A percentile compares a stretch with the other conserved stretches of the same genome.
Evolutionary conservation across 305 asterid species (phyloP).

Genomic region (Caryopteris hybrid): DNA sequence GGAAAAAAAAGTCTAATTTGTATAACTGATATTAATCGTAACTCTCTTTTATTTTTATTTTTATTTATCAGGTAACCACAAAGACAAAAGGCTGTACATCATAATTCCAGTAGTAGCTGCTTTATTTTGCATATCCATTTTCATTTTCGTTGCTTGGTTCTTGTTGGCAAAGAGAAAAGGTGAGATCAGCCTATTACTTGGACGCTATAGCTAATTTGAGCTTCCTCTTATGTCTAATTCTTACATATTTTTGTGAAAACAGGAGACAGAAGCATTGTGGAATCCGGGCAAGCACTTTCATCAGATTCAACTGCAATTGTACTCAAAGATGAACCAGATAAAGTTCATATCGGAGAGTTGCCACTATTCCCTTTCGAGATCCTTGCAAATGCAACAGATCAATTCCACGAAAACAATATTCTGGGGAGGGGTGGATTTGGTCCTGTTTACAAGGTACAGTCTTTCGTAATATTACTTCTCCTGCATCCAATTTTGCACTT

Average conservation of each 20-base stretch:
- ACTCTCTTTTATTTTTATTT: not conserved
- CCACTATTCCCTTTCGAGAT: conserved; percentile 40
- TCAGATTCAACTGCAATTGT: conserved; percentile 22
- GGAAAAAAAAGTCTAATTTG: too few species aligned
- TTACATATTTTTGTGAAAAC: not conserved
- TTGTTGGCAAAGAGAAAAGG: conserved; percentile 30
- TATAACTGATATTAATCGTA: too few species aligned
- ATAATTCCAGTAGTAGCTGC: conserved; percentile 30
- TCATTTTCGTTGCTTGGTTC: conserved; percentile 25
- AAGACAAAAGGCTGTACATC: conserved; percentile 24
- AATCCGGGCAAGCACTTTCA: conserved; percentile 21
- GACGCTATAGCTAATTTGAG: too few species aligned
- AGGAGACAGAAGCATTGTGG: conserved; percentile 16
- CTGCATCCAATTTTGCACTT: not conserved
- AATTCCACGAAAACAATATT: conserved; percentile 30
- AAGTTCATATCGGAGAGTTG: conserved; percentile 39
- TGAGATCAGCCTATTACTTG: not conserved
- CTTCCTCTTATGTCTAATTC: too few species aligned
- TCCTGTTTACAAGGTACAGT: conserved; percentile 51
- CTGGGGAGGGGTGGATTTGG: conserved; percentile 71
- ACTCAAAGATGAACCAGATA: conserved; percentile 26
- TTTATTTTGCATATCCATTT: conserved; percentile 6
- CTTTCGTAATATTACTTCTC: not conserved
- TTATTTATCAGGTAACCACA: conserved; percentile 26
- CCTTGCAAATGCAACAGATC: conserved; percentile 45